Evolutionary conservation across 208 protist species (phyloP), one percentile per base, ranked within the genome.

Genomic region (Trypanosoma conorhini): DNA sequence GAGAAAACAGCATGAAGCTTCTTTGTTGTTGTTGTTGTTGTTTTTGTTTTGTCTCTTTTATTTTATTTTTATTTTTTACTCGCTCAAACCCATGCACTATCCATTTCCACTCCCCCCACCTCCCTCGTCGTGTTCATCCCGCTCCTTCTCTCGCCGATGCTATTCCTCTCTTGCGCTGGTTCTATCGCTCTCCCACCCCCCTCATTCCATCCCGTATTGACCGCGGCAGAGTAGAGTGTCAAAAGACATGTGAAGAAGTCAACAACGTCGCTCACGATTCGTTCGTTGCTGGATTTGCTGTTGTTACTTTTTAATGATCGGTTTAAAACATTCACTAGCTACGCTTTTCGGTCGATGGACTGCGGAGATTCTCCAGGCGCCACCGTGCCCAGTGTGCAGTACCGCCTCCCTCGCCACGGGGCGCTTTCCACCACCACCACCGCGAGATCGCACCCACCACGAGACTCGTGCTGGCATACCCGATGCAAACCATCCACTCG

Each of bases 401-500:
- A 13, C 46, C 13, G 26, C 74, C 66, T 15, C 70, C 54, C 62
- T 48, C 38, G 35, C 55, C 40, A 35, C 35, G 22, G 10, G 7
- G 13, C 55, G 38, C 28, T 0, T 42, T 40, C 62, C 62, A 81
- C 50, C 81, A 71, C 56, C 62, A 38, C 50, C 72, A 74, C 3
- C 81, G 72, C 15, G 78, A 71, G 19, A 73, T 15, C 8, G 68
- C 78, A 12, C 86, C 86, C 10, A 93, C 80, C 0, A 80, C 60
- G 22, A 96, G 78, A 21, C 76, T 86, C 28, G 60, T 46, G 31
- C 72, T 82, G 4, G 81, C 87, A 30, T 88, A 77, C 8, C 68
- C 0, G 10, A 89, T 58, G 22, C 79, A 91, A 33, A 81, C 85
- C 24, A 87, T 28, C 89, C 91, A 96, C 65, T 95, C 83, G 7